These are phyloP conservation scores for Stellera chamaejasme DNA, from an alignment of 345 rosid species.

Conservation along the genomic window DNA sequence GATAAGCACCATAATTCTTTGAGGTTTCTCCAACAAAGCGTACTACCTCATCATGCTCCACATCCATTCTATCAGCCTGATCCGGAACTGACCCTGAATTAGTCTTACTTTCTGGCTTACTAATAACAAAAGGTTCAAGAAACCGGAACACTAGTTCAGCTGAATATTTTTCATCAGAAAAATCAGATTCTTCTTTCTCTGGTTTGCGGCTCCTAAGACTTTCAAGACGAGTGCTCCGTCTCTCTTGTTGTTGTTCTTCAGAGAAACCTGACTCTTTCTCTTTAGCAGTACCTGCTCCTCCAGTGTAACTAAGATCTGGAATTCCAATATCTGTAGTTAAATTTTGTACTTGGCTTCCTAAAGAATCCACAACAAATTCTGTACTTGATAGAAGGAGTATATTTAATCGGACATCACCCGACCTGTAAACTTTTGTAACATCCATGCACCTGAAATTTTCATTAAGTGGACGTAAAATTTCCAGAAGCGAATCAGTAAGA, in stretches of 20 bases:
- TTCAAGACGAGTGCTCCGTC: slow-evolving; percentile 95
- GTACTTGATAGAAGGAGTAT: slow-evolving; percentile 36
- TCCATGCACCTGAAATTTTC: slow-evolving; percentile 23
- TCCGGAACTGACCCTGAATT: slow-evolving; percentile 26
- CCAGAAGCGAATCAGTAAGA: slow-evolving; percentile 56
- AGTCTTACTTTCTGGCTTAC: slow-evolving; percentile 23
- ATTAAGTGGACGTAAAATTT: slow-evolving; percentile 49
- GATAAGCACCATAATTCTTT: slow-evolving; percentile 80
- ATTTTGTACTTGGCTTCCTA: slow-evolving; percentile 32
- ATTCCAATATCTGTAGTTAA: slow-evolving; percentile 25
- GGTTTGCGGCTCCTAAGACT: slow-evolving; percentile 95
- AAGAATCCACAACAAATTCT: slow-evolving; percentile 30
- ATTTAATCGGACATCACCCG: slow-evolving; percentile 68
- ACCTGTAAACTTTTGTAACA: slow-evolving; percentile 26
- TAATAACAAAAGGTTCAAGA: slow-evolving; percentile 60
- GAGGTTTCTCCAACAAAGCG: slow-evolving; percentile 57
- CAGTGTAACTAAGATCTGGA: slow-evolving; percentile 35
- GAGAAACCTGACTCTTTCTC: slow-evolving; percentile 42
- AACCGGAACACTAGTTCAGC: slow-evolving; percentile 56
- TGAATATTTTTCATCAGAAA: slow-evolving; percentile 46
- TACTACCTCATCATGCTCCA: slow-evolving; percentile 40
- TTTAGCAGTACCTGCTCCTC: slow-evolving; percentile 34
- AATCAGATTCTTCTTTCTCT: slow-evolving; percentile 75
- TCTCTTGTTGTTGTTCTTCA: slow-evolving; percentile 89
- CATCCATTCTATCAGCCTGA: slow-evolving; percentile 30